Percentiles rank a stretch among this genome's conserved stretches.
Evolutionary conservation across 2,329 filamentous ascomycete species (phyloP).

Genomic region (Lachnellula cervina): DNA sequence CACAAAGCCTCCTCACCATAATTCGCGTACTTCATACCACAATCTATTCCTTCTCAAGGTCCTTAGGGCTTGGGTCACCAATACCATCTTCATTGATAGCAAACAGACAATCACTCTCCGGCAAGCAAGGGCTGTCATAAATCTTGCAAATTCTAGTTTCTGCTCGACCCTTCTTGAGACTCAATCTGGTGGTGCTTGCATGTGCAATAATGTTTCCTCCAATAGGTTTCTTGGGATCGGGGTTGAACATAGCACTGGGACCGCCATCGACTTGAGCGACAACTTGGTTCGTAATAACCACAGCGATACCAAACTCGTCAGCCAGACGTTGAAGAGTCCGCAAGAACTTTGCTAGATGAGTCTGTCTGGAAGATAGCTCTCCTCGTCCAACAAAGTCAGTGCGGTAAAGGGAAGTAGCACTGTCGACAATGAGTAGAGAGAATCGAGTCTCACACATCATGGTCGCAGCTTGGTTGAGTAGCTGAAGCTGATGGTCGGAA

Average conservation of each 20-base stretch:
- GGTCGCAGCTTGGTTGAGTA: slow-evolving; percentile 88
- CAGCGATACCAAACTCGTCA: slow-evolving; percentile 88
- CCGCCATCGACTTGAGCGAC: slow-evolving; percentile 97
- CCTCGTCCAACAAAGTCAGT: slow-evolving; percentile 97
- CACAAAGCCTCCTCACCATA: not conserved
- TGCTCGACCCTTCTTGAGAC: slow-evolving; percentile 88
- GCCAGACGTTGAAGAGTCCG: slow-evolving; percentile 73
- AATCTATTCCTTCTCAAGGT: slow-evolving; percentile 71
- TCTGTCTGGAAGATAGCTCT: slow-evolving; percentile 90
- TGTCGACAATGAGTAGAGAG: slow-evolving; percentile 92
- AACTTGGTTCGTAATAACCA: slow-evolving; percentile 98
- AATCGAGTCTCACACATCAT: slow-evolving; percentile 99
- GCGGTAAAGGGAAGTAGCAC: slow-evolving; percentile 88
- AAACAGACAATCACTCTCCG: slow-evolving; percentile 94
- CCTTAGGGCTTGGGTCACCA: slow-evolving; percentile 91
- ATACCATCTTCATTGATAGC: slow-evolving; percentile 97
- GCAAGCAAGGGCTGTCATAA: slow-evolving; percentile 95
- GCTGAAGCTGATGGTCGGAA: slow-evolving; percentile 92
- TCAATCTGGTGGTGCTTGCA: slow-evolving; percentile 89
- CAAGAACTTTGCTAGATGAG: slow-evolving; percentile 85
- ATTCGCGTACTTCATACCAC: not conserved
- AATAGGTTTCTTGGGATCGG: slow-evolving; percentile 98
- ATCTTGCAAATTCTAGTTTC: slow-evolving; percentile 99
- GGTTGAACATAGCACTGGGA: slow-evolving; percentile 96
- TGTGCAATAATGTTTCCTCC: slow-evolving; percentile 99